A percentile compares a stretch with the other conserved stretches of the same genome.
These are phyloP conservation scores for Curvularia lunata DNA, from an alignment of 2,329 filamentous ascomycete species.

Conservation along the genomic window DNA sequence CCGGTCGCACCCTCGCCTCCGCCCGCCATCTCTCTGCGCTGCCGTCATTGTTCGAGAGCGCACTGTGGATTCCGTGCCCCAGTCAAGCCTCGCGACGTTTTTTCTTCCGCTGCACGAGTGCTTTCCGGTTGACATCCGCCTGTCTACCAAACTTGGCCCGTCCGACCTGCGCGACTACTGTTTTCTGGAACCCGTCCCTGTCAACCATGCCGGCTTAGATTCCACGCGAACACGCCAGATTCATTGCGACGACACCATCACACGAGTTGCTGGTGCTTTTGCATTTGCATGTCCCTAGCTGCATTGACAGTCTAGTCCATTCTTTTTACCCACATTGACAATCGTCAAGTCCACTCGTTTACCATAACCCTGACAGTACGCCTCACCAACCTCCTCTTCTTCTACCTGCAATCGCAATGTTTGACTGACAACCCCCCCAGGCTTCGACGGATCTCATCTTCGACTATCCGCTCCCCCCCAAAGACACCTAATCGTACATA, in stretches of 20 bases:
- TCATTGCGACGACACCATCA: slow-evolving; percentile 33
- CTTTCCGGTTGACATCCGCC: background rate
- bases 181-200: slow-evolving; percentile 27
- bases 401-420: slow-evolving; percentile 12
- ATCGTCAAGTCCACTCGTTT: slow-evolving; percentile 62
- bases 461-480: slow-evolving; percentile 22
- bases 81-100: slow-evolving; percentile 21
- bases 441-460: slow-evolving; percentile 26
- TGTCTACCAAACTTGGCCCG: slow-evolving; percentile 26
- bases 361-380: slow-evolving; percentile 49
- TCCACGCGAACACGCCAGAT: slow-evolving; percentile 25
- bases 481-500: slow-evolving; percentile 35
- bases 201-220: slow-evolving; percentile 48
- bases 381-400: slow-evolving; percentile 4
- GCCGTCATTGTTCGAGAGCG: slow-evolving; percentile 11
- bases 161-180: slow-evolving; percentile 31
- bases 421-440: slow-evolving; percentile 21
- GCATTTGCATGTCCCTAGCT: slow-evolving; percentile 36
- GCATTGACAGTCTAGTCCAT: slow-evolving; percentile 48
- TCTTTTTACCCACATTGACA: slow-evolving; percentile 47
- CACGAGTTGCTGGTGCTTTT: slow-evolving; percentile 32
- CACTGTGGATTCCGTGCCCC: slow-evolving; percentile 3
- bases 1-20: slow-evolving; percentile 5
- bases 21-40: background rate
- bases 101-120: slow-evolving; percentile 12